phyloP scores from a whole-genome alignment of 139 green algal genomes.

The Zygnema circumcarinatum region DNA sequence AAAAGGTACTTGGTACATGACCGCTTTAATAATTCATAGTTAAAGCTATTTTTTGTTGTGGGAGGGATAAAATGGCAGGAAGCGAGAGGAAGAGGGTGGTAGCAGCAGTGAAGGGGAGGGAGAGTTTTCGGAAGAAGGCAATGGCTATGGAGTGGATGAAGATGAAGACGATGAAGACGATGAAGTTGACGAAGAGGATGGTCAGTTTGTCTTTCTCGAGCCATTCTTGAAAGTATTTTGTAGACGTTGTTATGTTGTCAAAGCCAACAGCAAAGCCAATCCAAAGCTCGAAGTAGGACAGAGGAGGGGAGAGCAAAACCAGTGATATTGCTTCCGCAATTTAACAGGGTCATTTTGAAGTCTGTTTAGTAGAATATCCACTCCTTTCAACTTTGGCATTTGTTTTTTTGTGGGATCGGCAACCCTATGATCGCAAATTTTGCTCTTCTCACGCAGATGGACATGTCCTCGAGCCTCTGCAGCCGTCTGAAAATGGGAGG shows the following conservation, averaged over 20 bases:
- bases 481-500: neutral
- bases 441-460: neutral
- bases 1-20: neutral
- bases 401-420: neutral
- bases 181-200: slow-evolving; percentile 3
- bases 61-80: neutral
- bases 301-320: no score
- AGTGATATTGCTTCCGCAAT: no score
- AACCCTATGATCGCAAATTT: neutral
- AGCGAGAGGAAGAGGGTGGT: neutral
- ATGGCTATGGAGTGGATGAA: neutral
- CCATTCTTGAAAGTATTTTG: neutral
- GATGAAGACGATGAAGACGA: neutral
- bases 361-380: neutral
- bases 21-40: neutral
- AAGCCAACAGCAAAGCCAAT: neutral
- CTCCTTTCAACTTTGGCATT: neutral
- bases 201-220: slow-evolving; percentile 9
- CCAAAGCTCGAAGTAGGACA: neutral
- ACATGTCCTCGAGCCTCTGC: neutral
- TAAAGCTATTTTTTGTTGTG: neutral
- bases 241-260: neutral
- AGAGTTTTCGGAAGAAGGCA: neutral
- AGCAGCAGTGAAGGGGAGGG: slow-evolving; percentile 8
- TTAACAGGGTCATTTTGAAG: neutral